Percentiles rank a stretch among this genome's conserved stretches.
Conservation (phyloP, 225 moss, liverwort and hornwort species). For the Pseudoscleropodium purum region DNA sequence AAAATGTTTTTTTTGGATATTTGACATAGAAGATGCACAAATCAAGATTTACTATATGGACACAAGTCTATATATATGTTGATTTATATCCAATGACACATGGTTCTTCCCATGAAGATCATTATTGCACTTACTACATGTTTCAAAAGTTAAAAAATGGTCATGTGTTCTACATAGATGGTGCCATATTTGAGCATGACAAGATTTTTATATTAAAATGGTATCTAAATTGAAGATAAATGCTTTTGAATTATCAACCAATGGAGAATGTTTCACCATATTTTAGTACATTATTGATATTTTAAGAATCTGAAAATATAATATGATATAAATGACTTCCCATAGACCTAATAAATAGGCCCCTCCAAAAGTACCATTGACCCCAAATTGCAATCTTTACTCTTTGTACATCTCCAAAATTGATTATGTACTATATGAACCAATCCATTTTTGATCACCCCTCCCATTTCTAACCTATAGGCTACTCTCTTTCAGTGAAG, state of each 20-base stretch:
- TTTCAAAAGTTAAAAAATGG: not conserved
- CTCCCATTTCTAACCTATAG: no score
- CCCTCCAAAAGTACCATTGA: no score
- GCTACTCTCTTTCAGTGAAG: no score
- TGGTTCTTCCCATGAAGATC: not conserved
- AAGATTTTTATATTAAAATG: not conserved
- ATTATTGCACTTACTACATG: not conserved
- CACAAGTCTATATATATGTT: fast-evolving
- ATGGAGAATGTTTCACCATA: not conserved
- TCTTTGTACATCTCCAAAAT: no score
- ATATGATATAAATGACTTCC: not conserved
- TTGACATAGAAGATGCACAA: fast-evolving
- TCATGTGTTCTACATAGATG: not conserved
- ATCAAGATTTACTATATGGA: fast-evolving
- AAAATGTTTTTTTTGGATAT: no score
- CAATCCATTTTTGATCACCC: no score
- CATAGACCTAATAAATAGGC: no score
- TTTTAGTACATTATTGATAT: not conserved
- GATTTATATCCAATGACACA: not conserved
- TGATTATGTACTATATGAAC: no score
- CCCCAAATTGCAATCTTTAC: no score
- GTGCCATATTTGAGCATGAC: not conserved
- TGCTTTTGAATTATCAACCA: not conserved
- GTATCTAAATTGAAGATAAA: not conserved
- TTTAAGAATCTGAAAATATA: fast-evolving